These are phyloP conservation scores for Cyclotella cryptica DNA, from an alignment of 108 stramenopile genomes.

Conservation along the genomic window DNA sequence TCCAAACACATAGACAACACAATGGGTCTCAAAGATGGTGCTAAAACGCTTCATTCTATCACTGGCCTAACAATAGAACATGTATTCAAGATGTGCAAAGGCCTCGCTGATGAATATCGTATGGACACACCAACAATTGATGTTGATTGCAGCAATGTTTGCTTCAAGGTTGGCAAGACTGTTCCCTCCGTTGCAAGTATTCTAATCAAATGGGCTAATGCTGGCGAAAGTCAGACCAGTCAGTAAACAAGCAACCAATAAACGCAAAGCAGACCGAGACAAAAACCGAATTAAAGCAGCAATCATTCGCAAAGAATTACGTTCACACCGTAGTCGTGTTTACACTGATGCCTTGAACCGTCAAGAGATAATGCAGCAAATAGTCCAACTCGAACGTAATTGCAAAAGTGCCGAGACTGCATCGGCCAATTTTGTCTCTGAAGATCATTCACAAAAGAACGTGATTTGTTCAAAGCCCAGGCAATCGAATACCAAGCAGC, in stretches of 20 bases:
- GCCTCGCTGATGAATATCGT: neutral
- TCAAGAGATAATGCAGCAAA: neutral
- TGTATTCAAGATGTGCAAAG: neutral
- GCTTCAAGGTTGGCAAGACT: slow-evolving; percentile 14
- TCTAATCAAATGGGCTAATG: slow-evolving; percentile 21
- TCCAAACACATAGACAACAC: neutral
- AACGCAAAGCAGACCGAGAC: slow-evolving; percentile 17
- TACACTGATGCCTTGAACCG: neutral
- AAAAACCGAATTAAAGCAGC: neutral
- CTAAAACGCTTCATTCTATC: slow-evolving; percentile 1
- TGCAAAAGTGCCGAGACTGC: neutral
- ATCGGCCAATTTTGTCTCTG: neutral
- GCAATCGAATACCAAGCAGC: neutral
- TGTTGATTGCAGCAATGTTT: slow-evolving; percentile 17
- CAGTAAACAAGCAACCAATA: slow-evolving; percentile 23
- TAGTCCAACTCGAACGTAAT: neutral
- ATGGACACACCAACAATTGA: slow-evolving; percentile 2
- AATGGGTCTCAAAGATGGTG: slow-evolving; percentile 7
- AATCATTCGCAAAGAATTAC: neutral
- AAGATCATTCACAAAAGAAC: neutral
- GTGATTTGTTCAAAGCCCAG: neutral
- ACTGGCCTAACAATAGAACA: slow-evolving; percentile 1
- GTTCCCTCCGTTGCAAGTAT: neutral
- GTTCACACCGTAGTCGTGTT: neutral
- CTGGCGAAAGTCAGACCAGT: slow-evolving; percentile 17